Evolutionary conservation across 164 flowering plant species (phyloP), one percentile per base, ranked within the genome.

Genomic region (Kalanchoe fedtschenkoi): DNA sequence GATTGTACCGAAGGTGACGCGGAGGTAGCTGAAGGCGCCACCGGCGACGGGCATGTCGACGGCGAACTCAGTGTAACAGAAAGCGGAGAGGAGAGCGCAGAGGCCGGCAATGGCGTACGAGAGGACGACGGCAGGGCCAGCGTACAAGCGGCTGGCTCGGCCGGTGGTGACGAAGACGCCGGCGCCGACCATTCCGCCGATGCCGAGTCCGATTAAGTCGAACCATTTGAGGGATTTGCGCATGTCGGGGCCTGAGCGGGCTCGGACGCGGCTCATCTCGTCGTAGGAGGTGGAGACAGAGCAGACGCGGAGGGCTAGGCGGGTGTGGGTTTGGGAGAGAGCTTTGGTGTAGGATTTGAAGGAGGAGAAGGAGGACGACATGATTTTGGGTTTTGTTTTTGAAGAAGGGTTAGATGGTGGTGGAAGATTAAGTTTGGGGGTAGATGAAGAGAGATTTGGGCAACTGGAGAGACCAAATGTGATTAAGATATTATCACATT

Each of bases 151-250:
- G 38, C 71, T 62, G 14, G 88, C 96, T 3, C 63, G 68, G 37
- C 96, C 97, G 28, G 86, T 79, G 64, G 93, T 78, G 66, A 91
- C 82, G 67, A 91, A 91, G 15, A 88, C 88, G 0, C 97, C 97
- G 58, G 90, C 95, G 6, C 97, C 97, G 61, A 90, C 82, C 95
- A 90, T 88, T 10, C 95, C 97, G 4, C 97, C 97, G 67, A 91
- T 57, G 30, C 95, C 97, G 28, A 91, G 61, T 0, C 85, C 84
- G 58, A 88, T 67, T 37, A 91, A 84, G 69, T 91, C 97, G 71
- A 66, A 78, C 95, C 97, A 88, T 13, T 83, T 72, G 21, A 91
- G 80, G 6, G 69, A 77, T 54, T 69, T 74, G 43, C 65, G 80
- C 84, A 91, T 77, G 68, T 70, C 67, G 19, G 80, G 41, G 0